A percentile compares a stretch with the other conserved stretches of the same genome.
These are phyloP conservation scores for Drechslera avenae DNA, from an alignment of 2,329 filamentous ascomycete species.

Conservation along the genomic window DNA sequence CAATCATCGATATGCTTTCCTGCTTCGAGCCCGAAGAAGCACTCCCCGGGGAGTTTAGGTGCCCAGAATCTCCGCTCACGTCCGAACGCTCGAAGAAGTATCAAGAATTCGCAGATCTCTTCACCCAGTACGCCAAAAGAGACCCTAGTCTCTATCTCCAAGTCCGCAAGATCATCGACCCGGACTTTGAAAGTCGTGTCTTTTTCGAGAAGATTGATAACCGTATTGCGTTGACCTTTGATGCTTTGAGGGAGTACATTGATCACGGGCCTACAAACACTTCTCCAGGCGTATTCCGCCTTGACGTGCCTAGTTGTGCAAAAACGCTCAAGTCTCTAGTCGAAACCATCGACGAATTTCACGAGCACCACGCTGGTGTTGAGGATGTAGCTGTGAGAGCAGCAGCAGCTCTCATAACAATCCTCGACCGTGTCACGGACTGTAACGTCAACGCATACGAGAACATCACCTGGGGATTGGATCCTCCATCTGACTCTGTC, in stretches of 20 bases:
- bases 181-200: constrained; percentile 39
- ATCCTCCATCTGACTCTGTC: constrained; percentile 29
- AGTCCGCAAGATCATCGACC: constrained; percentile 37
- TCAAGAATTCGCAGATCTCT: constrained; percentile 36
- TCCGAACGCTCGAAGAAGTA: constrained; percentile 41
- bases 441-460: constrained; percentile 43
- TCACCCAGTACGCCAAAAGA: constrained; percentile 34
- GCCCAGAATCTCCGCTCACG: constrained; percentile 29
- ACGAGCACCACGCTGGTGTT: constrained; percentile 28
- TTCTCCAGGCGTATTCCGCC: constrained; percentile 26
- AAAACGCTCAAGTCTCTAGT: constrained; percentile 36
- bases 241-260: constrained; percentile 40
- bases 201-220: constrained; percentile 46
- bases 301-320: constrained; percentile 40
- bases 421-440: constrained; percentile 40
- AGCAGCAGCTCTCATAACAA: constrained; percentile 38
- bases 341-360: constrained; percentile 35
- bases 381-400: constrained; percentile 33
- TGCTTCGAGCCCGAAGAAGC: constrained; percentile 45
- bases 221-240: constrained; percentile 36
- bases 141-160: constrained; percentile 36
- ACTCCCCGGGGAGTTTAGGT: constrained; percentile 42
- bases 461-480: constrained; percentile 36
- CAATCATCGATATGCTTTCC: constrained; percentile 44
- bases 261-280: constrained; percentile 31